Evolutionary conservation across 345 rosid genomes (phyloP).

Genomic region (Syzygium jambos): DNA sequence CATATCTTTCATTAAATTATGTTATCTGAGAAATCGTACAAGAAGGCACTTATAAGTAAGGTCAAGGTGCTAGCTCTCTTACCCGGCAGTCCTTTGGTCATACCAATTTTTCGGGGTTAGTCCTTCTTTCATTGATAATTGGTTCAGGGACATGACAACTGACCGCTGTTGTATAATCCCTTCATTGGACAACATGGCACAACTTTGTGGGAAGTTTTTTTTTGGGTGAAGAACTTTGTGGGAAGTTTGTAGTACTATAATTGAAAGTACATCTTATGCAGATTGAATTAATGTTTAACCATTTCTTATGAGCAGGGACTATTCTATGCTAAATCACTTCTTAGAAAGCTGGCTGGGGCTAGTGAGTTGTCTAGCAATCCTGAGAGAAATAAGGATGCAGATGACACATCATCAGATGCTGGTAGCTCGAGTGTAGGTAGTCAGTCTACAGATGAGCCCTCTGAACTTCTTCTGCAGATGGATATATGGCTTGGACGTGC

Average conservation of each 20-base stretch:
- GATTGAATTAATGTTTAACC: neutral
- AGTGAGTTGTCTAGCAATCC: slow-evolving; percentile 41
- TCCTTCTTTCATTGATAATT: neutral
- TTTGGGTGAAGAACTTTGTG: no score
- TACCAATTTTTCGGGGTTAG: neutral
- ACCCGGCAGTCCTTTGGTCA: neutral
- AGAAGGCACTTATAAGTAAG: neutral
- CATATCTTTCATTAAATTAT: neutral
- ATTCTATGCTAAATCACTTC: slow-evolving; percentile 68
- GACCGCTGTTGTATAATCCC: neutral
- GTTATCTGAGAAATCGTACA: neutral
- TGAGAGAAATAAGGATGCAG: slow-evolving; percentile 73
- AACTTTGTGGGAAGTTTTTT: neutral
- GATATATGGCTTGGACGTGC: slow-evolving; percentile 90
- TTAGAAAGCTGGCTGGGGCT: slow-evolving; percentile 65
- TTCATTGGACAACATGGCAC: neutral
- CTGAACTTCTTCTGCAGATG: slow-evolving; percentile 59
- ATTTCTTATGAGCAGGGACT: slow-evolving; percentile 54
- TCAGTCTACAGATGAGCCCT: slow-evolving; percentile 69
- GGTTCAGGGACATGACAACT: neutral
- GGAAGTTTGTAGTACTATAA: neutral
- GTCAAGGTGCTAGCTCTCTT: neutral
- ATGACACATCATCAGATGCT: slow-evolving; percentile 86
- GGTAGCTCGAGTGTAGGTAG: slow-evolving; percentile 87
- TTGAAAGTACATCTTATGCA: neutral